phyloP scores from a whole-genome alignment of 306 rosid species.

The Coriaria nepalensis region DNA sequence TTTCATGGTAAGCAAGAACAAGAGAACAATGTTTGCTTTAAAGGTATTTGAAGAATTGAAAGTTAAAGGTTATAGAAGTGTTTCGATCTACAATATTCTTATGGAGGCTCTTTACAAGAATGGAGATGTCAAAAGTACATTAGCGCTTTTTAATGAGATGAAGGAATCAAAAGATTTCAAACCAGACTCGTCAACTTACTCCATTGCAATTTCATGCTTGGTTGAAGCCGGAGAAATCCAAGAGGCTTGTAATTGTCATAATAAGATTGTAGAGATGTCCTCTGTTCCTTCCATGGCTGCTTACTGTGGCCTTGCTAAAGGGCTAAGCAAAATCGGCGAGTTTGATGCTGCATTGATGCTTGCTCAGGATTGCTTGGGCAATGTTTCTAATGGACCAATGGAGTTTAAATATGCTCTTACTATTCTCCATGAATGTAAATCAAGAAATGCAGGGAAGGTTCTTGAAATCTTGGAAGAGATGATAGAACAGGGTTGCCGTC shows the following conservation, averaged over 20 bases:
- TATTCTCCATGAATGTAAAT: constrained; percentile 46
- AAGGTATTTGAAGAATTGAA: constrained; percentile 39
- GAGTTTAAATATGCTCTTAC: constrained; percentile 63
- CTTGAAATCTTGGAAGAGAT: constrained; percentile 51
- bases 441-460: constrained; percentile 42
- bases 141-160: constrained; percentile 49
- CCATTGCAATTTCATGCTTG: constrained; percentile 35
- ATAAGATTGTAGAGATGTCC: constrained; percentile 57
- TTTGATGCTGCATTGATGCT: constrained; percentile 74
- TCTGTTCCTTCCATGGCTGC: constrained; percentile 56
- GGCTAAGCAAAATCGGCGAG: constrained; percentile 55
- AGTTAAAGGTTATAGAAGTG: constrained; percentile 30
- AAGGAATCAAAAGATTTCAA: constrained; percentile 22
- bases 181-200: constrained; percentile 37
- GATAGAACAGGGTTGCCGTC: constrained; percentile 59
- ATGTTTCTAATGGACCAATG: constrained; percentile 44
- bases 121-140: constrained; percentile 36
- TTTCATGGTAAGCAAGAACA: constrained; percentile 35
- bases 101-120: constrained; percentile 44
- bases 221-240: constrained; percentile 40
- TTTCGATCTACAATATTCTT: constrained; percentile 41
- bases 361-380: constrained; percentile 60
- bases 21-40: constrained; percentile 26
- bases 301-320: constrained; percentile 47
- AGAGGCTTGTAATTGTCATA: constrained; percentile 59